These are phyloP conservation scores for Ascochyta viciae-villosae DNA, from an alignment of 2,329 filamentous ascomycete species.

Conservation along the genomic window DNA sequence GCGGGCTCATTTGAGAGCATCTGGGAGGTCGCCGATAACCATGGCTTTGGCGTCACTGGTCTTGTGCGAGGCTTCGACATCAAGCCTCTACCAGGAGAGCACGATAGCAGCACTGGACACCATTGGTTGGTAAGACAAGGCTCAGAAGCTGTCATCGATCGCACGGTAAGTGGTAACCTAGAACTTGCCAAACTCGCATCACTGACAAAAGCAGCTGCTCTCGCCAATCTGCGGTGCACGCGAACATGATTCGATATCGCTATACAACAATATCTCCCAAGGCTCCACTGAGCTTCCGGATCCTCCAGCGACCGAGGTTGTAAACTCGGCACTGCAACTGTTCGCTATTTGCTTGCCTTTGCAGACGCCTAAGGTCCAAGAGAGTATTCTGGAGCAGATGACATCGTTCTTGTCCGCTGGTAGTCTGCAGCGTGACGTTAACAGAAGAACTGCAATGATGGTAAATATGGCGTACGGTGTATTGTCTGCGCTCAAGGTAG, in stretches of 20 bases:
- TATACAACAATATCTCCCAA: conserved; percentile 70
- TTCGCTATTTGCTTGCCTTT: conserved; percentile 92
- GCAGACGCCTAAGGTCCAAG: conserved; percentile 89
- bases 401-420: conserved; percentile 85
- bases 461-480: conserved; percentile 89
- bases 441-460: conserved; percentile 86
- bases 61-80: conserved; percentile 80
- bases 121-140: conserved; percentile 63
- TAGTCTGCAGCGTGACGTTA: conserved; percentile 81
- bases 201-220: conserved; percentile 44
- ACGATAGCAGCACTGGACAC: conserved; percentile 50
- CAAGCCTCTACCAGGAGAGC: conserved; percentile 70
- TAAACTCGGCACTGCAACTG: conserved; percentile 91
- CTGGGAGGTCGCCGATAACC: conserved; percentile 95
- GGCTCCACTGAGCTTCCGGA: conserved; percentile 65
- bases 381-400: conserved; percentile 93
- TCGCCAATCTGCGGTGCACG: conserved; percentile 79
- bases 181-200: not conserved
- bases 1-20: conserved; percentile 90
- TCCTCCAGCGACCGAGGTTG: conserved; percentile 88
- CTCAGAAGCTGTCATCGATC: conserved; percentile 70
- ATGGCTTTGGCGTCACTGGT: conserved; percentile 90
- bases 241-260: conserved; percentile 85
- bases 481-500: conserved; percentile 80
- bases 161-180: conserved; percentile 42